These are phyloP conservation scores for Tetrastigma voinierianum DNA, from an alignment of 164 flowering plant species.

Conservation along the genomic window DNA sequence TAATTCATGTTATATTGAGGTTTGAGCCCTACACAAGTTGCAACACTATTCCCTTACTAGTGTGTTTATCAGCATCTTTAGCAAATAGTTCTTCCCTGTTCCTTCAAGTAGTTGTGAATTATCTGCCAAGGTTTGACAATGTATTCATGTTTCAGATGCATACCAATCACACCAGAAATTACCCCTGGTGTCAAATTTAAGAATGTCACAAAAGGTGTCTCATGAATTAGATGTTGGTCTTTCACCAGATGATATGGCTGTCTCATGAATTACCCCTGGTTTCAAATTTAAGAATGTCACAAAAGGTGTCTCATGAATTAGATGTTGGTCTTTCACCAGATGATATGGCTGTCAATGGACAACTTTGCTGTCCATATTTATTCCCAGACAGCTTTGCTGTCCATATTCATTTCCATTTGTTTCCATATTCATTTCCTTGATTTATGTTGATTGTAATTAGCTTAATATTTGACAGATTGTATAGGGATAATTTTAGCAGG, in stretches of 20 bases:
- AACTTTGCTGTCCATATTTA: no score
- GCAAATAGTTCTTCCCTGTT: constrained; percentile 2
- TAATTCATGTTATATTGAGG: neutral
- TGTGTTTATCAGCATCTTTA: constrained; percentile 1
- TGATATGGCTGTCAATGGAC: no score
- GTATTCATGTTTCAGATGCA: constrained; percentile 38
- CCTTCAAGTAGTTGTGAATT: constrained; percentile 1
- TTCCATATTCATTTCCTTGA: no score
- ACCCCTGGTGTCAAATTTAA: constrained; percentile 31
- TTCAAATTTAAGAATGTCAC: no score
- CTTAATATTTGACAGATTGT: no score
- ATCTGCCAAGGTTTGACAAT: constrained; percentile 1
- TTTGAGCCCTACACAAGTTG: neutral
- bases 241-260: constrained; percentile 31
- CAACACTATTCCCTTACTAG: neutral
- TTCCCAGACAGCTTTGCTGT: no score
- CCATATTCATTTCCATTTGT: no score
- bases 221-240: constrained; percentile 19
- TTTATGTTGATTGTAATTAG: no score
- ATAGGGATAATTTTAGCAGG: no score
- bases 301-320: no score
- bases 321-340: no score
- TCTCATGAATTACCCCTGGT: no score
- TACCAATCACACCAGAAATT: constrained; percentile 47
- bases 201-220: constrained; percentile 15